Evolutionary conservation across 2,329 filamentous ascomycete species (phyloP).

Genomic region (Nemania serpens): DNA sequence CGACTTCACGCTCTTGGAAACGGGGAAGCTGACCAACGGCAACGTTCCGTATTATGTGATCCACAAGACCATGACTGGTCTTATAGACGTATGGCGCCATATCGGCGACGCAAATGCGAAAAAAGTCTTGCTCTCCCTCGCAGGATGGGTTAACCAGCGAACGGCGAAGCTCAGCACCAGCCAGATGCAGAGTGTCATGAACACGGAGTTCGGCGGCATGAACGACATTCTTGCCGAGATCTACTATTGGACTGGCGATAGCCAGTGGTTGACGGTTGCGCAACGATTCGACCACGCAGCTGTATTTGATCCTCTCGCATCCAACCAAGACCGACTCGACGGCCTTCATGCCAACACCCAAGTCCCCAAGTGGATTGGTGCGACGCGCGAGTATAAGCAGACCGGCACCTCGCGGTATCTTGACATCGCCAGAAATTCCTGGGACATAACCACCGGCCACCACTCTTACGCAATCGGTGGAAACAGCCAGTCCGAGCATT

Average conservation of each 20-base stretch:
- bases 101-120: conserved; percentile 49
- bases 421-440: conserved; percentile 56
- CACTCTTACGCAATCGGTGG: conserved; percentile 59
- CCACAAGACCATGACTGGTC: conserved; percentile 58
- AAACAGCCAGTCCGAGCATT: conserved; percentile 60
- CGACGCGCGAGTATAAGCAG: conserved; percentile 53
- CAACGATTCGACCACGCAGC: conserved; percentile 55
- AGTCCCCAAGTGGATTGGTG: conserved; percentile 59
- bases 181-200: conserved; percentile 54
- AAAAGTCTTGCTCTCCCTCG: conserved; percentile 50
- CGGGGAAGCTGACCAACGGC: conserved; percentile 49
- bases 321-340: conserved; percentile 50
- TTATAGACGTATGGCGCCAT: conserved; percentile 55
- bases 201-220: conserved; percentile 59
- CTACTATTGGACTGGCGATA: conserved; percentile 51
- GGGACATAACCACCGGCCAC: conserved; percentile 50
- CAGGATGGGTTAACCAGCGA: conserved; percentile 54
- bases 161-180: conserved; percentile 48
- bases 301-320: conserved; percentile 52
- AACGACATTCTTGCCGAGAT: conserved; percentile 56
- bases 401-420: conserved; percentile 51
- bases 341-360: conserved; percentile 59
- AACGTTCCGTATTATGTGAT: conserved; percentile 60
- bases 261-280: conserved; percentile 52
- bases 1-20: conserved; percentile 51